These are phyloP conservation scores for Phialophora chinensis DNA, from an alignment of 2,329 filamentous ascomycete species.

Conservation along the genomic window DNA sequence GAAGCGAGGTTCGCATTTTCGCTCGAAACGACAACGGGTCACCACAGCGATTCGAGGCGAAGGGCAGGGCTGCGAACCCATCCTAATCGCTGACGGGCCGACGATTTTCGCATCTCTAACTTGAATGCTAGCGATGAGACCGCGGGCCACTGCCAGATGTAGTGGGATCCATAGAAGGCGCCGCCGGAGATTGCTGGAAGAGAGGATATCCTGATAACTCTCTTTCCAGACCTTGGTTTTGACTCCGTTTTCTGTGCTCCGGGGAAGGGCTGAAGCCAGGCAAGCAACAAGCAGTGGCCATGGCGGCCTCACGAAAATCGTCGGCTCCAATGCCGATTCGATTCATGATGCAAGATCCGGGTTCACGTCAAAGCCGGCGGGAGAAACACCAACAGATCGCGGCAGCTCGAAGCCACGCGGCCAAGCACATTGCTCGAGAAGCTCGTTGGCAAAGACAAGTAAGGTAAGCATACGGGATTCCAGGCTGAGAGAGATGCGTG, in stretches of 20 bases:
- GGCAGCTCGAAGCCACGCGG: constrained; percentile 11
- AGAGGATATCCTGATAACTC: background rate
- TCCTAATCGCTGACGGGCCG: background rate
- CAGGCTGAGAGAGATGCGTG: background rate
- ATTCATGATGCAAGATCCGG: constrained; percentile 12
- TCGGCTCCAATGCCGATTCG: constrained; percentile 12
- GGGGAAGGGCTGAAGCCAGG: background rate
- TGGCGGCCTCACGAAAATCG: constrained; percentile 2
- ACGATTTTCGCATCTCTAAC: background rate
- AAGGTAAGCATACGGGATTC: background rate
- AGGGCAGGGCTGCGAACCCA: background rate
- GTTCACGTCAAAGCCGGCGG: constrained; percentile 3
- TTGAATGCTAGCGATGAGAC: background rate
- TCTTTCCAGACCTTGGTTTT: background rate
- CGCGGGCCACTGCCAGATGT: background rate
- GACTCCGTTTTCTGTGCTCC: background rate
- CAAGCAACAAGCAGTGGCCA: background rate
- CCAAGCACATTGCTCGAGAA: constrained; percentile 4
- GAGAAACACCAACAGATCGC: constrained; percentile 8
- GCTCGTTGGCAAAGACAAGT: constrained; percentile 10
- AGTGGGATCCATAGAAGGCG: background rate
- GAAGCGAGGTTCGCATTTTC: background rate
- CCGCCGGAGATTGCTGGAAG: background rate
- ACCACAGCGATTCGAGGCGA: background rate
- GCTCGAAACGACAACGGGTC: background rate